Conservation (phyloP, 2,329 filamentous ascomycete genomes). For the Hortaea werneckii region DNA sequence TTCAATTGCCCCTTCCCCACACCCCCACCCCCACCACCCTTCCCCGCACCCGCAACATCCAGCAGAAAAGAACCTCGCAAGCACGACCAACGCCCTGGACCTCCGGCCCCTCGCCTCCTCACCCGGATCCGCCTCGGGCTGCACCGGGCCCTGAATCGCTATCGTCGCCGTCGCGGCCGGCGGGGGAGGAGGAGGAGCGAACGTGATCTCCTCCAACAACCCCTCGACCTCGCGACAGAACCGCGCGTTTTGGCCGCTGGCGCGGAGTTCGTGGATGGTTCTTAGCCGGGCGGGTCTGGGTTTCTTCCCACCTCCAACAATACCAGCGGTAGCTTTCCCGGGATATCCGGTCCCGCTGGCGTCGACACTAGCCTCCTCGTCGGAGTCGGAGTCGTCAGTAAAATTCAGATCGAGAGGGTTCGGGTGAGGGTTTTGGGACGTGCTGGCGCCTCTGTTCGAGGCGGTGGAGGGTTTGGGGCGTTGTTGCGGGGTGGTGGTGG, state of each 20-base stretch:
- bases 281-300: conserved; percentile 29
- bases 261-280: conserved; percentile 52
- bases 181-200: background rate
- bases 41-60: too few species aligned
- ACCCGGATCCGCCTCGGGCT: too few species aligned
- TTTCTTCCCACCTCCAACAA: too few species aligned
- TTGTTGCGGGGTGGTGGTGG: conserved; percentile 11
- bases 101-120: conserved; percentile 33
- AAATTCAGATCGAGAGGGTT: background rate
- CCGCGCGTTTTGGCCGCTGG: conserved; percentile 46
- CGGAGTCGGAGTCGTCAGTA: conserved; percentile 21
- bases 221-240: conserved; percentile 47
- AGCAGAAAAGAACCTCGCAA: conserved; percentile 27
- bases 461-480: conserved; percentile 4
- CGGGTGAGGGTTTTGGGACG: too few species aligned
- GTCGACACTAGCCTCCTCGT: conserved; percentile 37
- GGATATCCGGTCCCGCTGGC: too few species aligned
- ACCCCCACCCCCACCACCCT: too few species aligned
- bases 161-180: too few species aligned
- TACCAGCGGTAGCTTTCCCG: too few species aligned
- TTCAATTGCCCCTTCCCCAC: too few species aligned
- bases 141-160: too few species aligned
- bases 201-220: conserved; percentile 42
- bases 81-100: conserved; percentile 45
- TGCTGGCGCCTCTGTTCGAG: conserved; percentile 1